These are phyloP conservation scores for Lactarius psammicola DNA, from an alignment of 768 basidiomycete genomes.

Conservation along the genomic window DNA sequence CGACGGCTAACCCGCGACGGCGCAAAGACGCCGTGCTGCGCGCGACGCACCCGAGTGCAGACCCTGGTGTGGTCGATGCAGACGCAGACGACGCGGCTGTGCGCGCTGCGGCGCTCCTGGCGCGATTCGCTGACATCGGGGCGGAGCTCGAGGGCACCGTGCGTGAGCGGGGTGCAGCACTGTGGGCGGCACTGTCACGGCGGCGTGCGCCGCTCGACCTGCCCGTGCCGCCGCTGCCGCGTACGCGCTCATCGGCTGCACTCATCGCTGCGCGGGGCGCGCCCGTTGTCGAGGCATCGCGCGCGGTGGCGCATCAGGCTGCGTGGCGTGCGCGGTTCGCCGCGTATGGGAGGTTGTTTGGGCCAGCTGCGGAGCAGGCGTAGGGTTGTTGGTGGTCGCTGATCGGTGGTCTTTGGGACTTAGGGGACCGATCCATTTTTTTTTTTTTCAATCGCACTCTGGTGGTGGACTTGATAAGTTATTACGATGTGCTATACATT, in stretches of 20 bases:
- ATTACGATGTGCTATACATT: not conserved
- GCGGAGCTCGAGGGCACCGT: conserved; percentile 19
- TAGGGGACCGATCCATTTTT: not conserved
- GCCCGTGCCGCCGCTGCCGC: conserved; percentile 9
- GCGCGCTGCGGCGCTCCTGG: conserved; percentile 15
- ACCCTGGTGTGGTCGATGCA: not conserved
- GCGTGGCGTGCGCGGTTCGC: conserved; percentile 15
- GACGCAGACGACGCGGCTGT: conserved; percentile 15
- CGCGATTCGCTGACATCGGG: conserved; percentile 14
- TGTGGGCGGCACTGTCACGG: conserved; percentile 15
- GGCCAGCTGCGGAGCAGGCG: not conserved
- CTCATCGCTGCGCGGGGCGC: not conserved
- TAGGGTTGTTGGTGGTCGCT: not conserved
- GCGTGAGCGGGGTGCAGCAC: conserved; percentile 20
- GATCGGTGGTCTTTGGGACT: not conserved
- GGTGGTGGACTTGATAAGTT: not conserved
- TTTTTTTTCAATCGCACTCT: not conserved
- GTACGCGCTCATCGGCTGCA: not conserved
- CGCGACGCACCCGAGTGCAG: not conserved
- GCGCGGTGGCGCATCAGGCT: conserved; percentile 8
- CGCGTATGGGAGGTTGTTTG: conserved; percentile 4
- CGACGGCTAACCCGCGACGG: not conserved
- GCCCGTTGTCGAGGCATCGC: conserved; percentile 11
- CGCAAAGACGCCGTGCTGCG: conserved; percentile 23
- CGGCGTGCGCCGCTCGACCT: conserved; percentile 1